A percentile compares a stretch with the other conserved stretches of the same genome.
phyloP scores from a whole-genome alignment of 2,329 filamentous ascomycete species.

The Exophiala oligosperma region DNA sequence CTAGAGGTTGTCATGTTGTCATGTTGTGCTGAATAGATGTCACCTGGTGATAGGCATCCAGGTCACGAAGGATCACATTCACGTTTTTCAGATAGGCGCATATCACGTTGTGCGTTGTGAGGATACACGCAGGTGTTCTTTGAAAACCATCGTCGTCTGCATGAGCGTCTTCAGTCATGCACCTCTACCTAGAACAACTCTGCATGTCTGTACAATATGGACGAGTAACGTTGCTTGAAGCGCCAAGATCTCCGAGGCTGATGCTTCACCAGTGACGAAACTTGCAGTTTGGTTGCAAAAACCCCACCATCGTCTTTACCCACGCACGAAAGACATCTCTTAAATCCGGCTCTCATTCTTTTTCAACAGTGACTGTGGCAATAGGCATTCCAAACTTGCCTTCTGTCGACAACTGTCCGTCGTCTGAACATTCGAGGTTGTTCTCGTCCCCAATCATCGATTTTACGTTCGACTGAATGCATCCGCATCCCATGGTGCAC shows the following conservation, averaged over 20 bases:
- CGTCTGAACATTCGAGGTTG: neutral
- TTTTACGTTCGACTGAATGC: constrained; percentile 28
- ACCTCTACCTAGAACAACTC: too few relatives aligned
- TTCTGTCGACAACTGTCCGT: neutral
- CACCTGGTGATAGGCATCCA: too few relatives aligned
- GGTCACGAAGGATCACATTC: too few relatives aligned
- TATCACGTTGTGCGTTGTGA: too few relatives aligned
- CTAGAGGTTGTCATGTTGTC: too few relatives aligned
- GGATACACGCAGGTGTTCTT: too few relatives aligned
- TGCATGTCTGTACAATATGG: too few relatives aligned
- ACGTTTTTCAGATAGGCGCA: too few relatives aligned
- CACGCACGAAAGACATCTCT: neutral
- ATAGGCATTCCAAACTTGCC: neutral
- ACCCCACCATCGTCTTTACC: neutral
- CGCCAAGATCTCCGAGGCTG: neutral
- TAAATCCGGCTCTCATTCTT: neutral
- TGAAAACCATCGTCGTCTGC: too few relatives aligned
- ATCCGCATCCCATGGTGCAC: constrained; percentile 30
- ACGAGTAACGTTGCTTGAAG: too few relatives aligned
- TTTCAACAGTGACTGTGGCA: neutral
- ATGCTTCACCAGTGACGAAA: neutral
- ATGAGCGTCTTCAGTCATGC: too few relatives aligned
- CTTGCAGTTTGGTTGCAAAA: neutral
- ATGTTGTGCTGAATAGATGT: too few relatives aligned
- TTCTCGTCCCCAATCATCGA: neutral